Evolutionary conservation across 2,329 filamentous ascomycete genomes (phyloP).

Genomic region (Microascus cirrosus): DNA sequence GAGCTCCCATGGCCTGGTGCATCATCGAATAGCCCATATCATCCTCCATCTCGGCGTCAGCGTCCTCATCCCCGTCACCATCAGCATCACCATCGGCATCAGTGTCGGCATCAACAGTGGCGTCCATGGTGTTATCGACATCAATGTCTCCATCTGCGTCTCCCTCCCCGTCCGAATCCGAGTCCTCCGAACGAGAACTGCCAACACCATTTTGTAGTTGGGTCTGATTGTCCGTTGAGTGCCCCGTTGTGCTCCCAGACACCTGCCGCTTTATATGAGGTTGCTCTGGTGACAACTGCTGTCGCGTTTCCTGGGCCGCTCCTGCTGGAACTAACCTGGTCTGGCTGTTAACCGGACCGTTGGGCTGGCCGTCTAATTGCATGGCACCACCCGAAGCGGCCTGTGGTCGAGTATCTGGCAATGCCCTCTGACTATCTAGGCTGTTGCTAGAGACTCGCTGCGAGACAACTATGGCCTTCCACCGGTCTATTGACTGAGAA

Average conservation of each 20-base stretch:
- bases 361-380: conserved; percentile 5
- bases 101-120: conserved; percentile 19
- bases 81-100: conserved; percentile 17
- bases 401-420: conserved; percentile 24
- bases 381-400: conserved; percentile 12
- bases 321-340: conserved; percentile 7
- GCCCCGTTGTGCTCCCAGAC: conserved; percentile 13
- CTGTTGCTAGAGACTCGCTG: conserved; percentile 30
- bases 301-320: conserved; percentile 8
- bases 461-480: conserved; percentile 50
- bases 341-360: conserved; percentile 10
- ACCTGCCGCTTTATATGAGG: conserved; percentile 10
- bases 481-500: conserved; percentile 44
- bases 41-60: conserved; percentile 44
- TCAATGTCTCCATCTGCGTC: conserved; percentile 21
- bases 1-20: neutral
- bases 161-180: conserved; percentile 21
- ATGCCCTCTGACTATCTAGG: conserved; percentile 36
- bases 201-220: conserved; percentile 10
- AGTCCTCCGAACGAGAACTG: conserved; percentile 13
- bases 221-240: conserved; percentile 22
- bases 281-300: conserved; percentile 12
- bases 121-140: conserved; percentile 26
- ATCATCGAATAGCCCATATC: conserved; percentile 23
- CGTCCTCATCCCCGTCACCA: conserved; percentile 20